phyloP scores from a whole-genome alignment of 495 filamentous ascomycete genomes.

The Tuber melanosporum region DNA sequence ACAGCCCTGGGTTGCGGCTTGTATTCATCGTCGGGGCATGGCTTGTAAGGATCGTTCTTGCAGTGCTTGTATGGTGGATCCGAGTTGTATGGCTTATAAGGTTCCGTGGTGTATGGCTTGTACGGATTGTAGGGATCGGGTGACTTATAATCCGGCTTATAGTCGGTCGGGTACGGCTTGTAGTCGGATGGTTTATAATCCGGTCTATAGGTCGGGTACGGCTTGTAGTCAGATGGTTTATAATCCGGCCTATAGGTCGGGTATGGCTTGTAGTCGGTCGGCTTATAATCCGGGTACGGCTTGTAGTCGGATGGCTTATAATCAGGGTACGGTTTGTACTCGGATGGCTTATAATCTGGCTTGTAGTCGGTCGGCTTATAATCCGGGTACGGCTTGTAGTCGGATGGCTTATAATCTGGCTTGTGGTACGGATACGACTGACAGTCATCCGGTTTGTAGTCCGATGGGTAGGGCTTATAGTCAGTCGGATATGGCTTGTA shows the following conservation, averaged over 20 bases:
- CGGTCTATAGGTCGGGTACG: no score
- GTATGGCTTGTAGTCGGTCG: background rate
- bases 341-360: no score
- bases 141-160: constrained; percentile 1
- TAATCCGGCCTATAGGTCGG: background rate
- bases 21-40: background rate
- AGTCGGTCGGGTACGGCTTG: background rate
- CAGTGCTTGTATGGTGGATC: background rate
- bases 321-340: no score
- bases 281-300: background rate
- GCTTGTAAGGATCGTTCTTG: background rate
- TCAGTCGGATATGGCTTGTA: background rate
- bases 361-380: background rate
- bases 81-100: background rate
- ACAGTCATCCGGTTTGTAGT: no score
- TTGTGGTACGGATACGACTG: no score
- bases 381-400: background rate
- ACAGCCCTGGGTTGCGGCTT: background rate
- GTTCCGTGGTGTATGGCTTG: background rate
- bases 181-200: background rate
- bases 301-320: background rate
- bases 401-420: no score
- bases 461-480: constrained; percentile 6
- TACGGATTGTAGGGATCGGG: background rate
- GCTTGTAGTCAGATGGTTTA: background rate